Base-by-base conservation (phyloP, 148 eudicot genomes). In the Beta vulgaris region DNA sequence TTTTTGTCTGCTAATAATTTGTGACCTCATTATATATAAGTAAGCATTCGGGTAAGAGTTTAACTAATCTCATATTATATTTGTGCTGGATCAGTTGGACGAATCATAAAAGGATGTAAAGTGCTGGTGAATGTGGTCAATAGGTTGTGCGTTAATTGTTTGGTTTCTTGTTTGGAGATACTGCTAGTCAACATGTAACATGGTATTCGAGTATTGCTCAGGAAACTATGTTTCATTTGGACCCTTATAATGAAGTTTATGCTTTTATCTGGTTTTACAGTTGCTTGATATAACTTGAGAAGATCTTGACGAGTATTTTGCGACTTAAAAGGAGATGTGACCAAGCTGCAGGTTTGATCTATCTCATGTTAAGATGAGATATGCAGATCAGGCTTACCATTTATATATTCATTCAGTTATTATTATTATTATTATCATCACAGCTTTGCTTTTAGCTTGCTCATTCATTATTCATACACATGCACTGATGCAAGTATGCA, bases 11-110 rank as follows among this genome's bases (percentile, higher is more conserved):
- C 44, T 44, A 44, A n/a, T 32, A 9, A 46, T 48, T 10, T 29
- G 60, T 6, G 15, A 3, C 23, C n/a, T n/a, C n/a, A n/a, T n/a
- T n/a, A n/a, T n/a, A n/a, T n/a, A n/a, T n/a, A n/a, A n/a, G n/a
- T n/a, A n/a, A n/a, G n/a, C n/a, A n/a, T n/a, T n/a, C n/a, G n/a
- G n/a, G n/a, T n/a, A n/a, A n/a, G 16, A 51, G 36, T 66, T 65
- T 62, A n/a, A 3, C 53, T 32, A 23, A 60, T 3, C 43, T 32
- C 69, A 34, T 48, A 53, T 60, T 23, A n/a, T 58, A 16, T 64
- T 16, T 74, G 32, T 68, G 81, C 84, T 73, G 84, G 84, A 83
- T 58, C 85, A 79, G 65, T 68, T 79, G 85, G 85, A 82, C 28
- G 85, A 82, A 53, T 68, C 80, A 29, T 76, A 69, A 71, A n/a